Base-by-base conservation (phyloP, 2,329 filamentous ascomycete genomes). In the Colletotrichum chlorophyti region DNA sequence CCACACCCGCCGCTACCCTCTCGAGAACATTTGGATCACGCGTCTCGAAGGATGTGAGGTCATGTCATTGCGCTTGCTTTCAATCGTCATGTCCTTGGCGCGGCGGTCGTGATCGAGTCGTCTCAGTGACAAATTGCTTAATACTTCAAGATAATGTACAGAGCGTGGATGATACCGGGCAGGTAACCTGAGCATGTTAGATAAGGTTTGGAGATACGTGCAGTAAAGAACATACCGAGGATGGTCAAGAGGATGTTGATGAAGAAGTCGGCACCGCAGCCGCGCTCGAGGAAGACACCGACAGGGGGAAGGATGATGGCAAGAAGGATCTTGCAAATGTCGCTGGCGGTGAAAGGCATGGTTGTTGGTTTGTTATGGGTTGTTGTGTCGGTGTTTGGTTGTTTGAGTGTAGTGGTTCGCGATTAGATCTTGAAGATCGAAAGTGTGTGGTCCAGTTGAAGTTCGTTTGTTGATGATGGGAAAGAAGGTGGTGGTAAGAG, bases 71-170 rank as follows among this genome's bases (percentile, higher is more conserved):
- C 38, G 42, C 38, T 32, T 40, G n/a, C 31, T 38, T 35, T 19
- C 32, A 9, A 23, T 50, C 48, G 43, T 19, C 58, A 41, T 35
- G 11, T n/a, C 21, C 15, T 12, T 55, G 7, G 34, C n/a, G 21
- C 26, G 34, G 27, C 35, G 26, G 9, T 26, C n/a, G 32, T 34
- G 23, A 29, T 45, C 26, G 24, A 15, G 27, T 14, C 6, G 11
- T 53, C 21, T 26, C 35, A 38, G 35, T 34, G 37, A 40, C 29
- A 6, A 23, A 5, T 6, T 49, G 42, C 54, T 65, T 91, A 96
- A 74, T 93, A 94, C 79, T 94, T 95, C 69, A 95, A 83, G 67
- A 96, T 95, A 71, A 96, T 93, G 84, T 95, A 96, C 80, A 96
- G 79, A 62, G 93, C 93, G 82, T 97, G 93, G 75, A 96, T 91